These are phyloP conservation scores for Dysphania ambrosioides DNA, from an alignment of 148 eudicot genomes.

Conservation along the genomic window DNA sequence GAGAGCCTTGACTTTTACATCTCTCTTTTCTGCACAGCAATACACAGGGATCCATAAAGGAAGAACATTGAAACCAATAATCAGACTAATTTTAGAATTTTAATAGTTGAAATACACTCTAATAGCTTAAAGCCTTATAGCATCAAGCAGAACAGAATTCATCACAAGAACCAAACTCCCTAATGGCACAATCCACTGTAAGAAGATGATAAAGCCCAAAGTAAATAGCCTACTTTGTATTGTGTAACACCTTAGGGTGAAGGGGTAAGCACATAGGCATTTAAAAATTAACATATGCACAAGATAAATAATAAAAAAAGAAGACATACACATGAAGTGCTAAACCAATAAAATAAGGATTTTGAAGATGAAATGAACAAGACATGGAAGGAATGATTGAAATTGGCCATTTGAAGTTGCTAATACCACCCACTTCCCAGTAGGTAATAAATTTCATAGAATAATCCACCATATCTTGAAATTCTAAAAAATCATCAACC, in stretches of 20 bases:
- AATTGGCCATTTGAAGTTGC: neutral
- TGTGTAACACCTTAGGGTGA: neutral
- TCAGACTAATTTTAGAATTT: neutral
- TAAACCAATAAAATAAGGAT: neutral
- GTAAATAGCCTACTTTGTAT: neutral
- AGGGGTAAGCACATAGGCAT: neutral
- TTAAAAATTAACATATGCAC: neutral
- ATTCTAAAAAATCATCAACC: neutral
- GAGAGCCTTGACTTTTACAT: conserved; percentile 79
- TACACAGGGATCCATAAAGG: conserved; percentile 7
- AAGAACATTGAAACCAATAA: neutral
- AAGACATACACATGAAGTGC: no score
- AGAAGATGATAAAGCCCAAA: neutral
- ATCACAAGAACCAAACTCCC: neutral
- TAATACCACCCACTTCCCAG: neutral
- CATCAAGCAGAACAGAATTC: no score
- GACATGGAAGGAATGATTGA: neutral
- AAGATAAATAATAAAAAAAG: no score
- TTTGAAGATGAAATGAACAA: neutral
- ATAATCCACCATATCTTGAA: neutral
- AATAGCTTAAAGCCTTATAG: neutral
- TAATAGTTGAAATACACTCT: neutral
- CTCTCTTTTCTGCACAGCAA: conserved; percentile 67
- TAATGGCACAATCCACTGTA: neutral
- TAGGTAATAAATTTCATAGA: neutral